Evolutionary conservation across 805 yeast genomes (phyloP).

Genomic region (Candida nanaspora): DNA sequence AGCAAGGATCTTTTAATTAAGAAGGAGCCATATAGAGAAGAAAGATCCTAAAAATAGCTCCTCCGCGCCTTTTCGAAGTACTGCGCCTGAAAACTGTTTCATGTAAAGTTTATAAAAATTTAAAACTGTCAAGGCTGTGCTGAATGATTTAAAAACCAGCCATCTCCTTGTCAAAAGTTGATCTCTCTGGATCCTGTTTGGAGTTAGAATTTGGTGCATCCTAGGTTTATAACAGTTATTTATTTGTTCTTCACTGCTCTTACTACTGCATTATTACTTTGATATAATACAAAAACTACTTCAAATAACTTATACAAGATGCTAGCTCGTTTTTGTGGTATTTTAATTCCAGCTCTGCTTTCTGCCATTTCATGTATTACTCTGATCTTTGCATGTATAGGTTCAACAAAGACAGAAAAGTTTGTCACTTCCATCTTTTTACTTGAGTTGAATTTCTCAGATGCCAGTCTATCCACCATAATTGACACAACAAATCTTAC

Average conservation of each 20-base stretch:
- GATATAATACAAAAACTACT: neutral
- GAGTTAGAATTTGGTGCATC: too few relatives aligned
- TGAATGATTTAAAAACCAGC: conserved; percentile 1
- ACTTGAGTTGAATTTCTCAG: conserved; percentile 38
- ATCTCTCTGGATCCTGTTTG: neutral
- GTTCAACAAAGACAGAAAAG: conserved; percentile 35
- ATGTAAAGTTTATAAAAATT: too few relatives aligned
- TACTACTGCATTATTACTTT: too few relatives aligned
- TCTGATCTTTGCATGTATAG: conserved; percentile 43
- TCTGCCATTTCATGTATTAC: conserved; percentile 39
- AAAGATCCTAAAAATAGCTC: too few relatives aligned
- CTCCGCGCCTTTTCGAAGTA: too few relatives aligned
- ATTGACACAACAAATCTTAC: conserved; percentile 1
- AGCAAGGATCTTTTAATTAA: too few relatives aligned
- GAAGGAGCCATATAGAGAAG: too few relatives aligned
- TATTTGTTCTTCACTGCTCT: neutral
- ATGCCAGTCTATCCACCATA: conserved; percentile 10
- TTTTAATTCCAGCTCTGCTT: conserved; percentile 14
- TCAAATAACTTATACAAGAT: neutral
- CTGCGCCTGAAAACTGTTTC: too few relatives aligned
- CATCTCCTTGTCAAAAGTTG: neutral
- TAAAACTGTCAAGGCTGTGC: neutral
- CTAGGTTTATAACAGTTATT: too few relatives aligned
- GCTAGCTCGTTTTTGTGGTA: neutral
- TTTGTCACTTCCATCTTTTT: conserved; percentile 40